Base-by-base conservation (phyloP, 1,284 basidiomycete species). In the Ustilago xerochloae region DNA sequence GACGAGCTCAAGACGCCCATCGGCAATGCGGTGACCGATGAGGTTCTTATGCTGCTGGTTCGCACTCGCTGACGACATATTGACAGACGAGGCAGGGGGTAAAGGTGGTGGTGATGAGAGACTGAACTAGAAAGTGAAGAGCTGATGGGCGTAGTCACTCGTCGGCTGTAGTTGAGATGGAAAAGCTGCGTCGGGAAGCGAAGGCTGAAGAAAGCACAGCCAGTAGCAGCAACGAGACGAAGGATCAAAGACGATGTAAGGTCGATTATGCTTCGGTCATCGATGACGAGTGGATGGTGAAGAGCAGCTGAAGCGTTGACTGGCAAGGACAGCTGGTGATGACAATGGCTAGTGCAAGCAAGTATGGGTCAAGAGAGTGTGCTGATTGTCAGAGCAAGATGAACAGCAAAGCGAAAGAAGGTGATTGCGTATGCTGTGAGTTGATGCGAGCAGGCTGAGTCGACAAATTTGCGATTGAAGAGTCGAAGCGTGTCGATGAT, bases 1-100 rank as follows among this genome's bases (percentile, higher is more conserved):
- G 79, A 94, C 90, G 79, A 97, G 91, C 86, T 95, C 90, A 68
- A 97, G 89, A 4, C 84, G 76, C 20, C 81, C 84, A 56, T 85
- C 81, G 66, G 85, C 85, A 63, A 86, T 85, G 47, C 75, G 69
- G 59, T 83, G 80, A 30, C 86, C 86, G 52, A 86, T 78, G 43
- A 86, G 79, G 76, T 86, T 85, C 61, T 75, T 78, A 64, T 81
- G 78, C 50, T 74, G 70, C 29, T 68, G 64, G 22, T 68, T 68
- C 6, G 62, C 62, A 52, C 58, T 71, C 15, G 62, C 62, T 30
- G 68, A 62, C 45, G 68, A 71, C 68, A 71, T 71, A 53, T 18
- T 61, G 56, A 18, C 39, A 38, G 39, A 39, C 55, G 53, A 38
- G 45, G 50, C 45, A 47, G 35, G 63, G n/a, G n/a, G n/a, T n/a